Evolutionary conservation across 352 stramenopile genomes (phyloP).

Genomic region (Globisporangium nunn): DNA sequence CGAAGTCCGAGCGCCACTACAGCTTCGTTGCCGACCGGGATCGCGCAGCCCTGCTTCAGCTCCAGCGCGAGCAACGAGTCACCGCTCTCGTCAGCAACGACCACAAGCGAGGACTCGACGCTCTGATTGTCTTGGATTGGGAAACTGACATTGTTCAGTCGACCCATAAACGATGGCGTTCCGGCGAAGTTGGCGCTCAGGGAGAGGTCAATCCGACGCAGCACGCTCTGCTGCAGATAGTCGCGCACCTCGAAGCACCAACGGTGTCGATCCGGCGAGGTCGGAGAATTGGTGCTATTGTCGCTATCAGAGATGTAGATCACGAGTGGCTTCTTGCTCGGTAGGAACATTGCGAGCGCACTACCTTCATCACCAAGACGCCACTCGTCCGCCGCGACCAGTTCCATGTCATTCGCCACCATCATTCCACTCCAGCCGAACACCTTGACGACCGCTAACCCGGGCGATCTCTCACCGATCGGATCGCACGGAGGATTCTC

Average conservation of each 20-base stretch:
- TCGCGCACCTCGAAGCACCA: constrained; percentile 40
- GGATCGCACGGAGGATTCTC: neutral
- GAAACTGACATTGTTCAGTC: neutral
- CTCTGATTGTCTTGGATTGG: neutral
- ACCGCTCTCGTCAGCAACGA: constrained; percentile 19
- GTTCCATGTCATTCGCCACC: constrained; percentile 13
- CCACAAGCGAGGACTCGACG: constrained; percentile 7
- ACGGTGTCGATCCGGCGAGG: neutral
- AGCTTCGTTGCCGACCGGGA: constrained; percentile 13
- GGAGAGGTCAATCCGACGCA: constrained; percentile 21
- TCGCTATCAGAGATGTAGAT: constrained; percentile 4
- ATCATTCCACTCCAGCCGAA: constrained; percentile 25
- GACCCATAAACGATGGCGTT: constrained; percentile 3
- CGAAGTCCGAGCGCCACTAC: neutral
- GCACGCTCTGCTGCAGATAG: constrained; percentile 18
- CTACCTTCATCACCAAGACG: constrained; percentile 1
- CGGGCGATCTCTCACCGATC: neutral
- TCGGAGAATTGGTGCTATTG: neutral
- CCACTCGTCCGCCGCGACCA: constrained; percentile 33
- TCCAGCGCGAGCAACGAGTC: constrained; percentile 21
- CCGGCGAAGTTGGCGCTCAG: neutral
- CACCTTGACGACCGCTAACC: constrained; percentile 17
- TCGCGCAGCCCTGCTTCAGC: constrained; percentile 3
- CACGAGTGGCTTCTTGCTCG: constrained; percentile 5
- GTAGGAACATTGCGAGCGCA: constrained; percentile 2